Evolutionary conservation across 1,284 basidiomycete species (phyloP), one percentile per base, ranked within the genome.

Genomic region (Sporisorium exsertum): DNA sequence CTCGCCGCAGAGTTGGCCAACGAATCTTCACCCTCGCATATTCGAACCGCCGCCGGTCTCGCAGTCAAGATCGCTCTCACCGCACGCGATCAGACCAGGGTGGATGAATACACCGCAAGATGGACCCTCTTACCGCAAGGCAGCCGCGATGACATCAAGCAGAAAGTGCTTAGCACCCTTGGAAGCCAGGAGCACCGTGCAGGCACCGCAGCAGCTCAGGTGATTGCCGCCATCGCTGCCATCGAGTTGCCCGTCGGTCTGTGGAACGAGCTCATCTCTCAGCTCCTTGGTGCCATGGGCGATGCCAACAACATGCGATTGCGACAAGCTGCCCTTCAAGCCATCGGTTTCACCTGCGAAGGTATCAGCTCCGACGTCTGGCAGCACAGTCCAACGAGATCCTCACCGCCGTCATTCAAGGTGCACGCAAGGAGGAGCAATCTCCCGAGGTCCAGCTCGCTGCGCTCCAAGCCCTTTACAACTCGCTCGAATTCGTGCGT

Each of bases 301-400:
- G 91, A 92, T 82, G 88, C 90, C 50, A 87, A 89, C 58, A 95
- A 94, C 86, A 88, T 90, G 16, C 91, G 91, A 77, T 88, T 98
- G 81, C 91, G 91, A 82, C 92, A 97, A 77, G 91, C 94, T 16
- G 95, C 96, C 16, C 89, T 99, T 33, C 94, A 97, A 87, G 91
- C 95, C 27, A 94, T 99, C 87, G 96, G 96, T 62, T 98, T 92
- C 87, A 94, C 97, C 84, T 99, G 96, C 88, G 97, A 99, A 88
- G 89, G 91, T 53, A 94, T 98, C 87, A 69, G 69, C 51, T 65
- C 73, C 37, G 94, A 96, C 79, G 92, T 95, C 87, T 99, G 69
- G 91, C 91, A 55, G 86, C 93, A 58, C 92, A 94, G 83, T 94
- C 96, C 10, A 98, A 99, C 85, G 95, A 99, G 87, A 99, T 99